Percentiles rank a stretch among this genome's conserved stretches.
Evolutionary conservation across 148 eudicot species (phyloP).

Genomic region (Rhododendron simsii): DNA sequence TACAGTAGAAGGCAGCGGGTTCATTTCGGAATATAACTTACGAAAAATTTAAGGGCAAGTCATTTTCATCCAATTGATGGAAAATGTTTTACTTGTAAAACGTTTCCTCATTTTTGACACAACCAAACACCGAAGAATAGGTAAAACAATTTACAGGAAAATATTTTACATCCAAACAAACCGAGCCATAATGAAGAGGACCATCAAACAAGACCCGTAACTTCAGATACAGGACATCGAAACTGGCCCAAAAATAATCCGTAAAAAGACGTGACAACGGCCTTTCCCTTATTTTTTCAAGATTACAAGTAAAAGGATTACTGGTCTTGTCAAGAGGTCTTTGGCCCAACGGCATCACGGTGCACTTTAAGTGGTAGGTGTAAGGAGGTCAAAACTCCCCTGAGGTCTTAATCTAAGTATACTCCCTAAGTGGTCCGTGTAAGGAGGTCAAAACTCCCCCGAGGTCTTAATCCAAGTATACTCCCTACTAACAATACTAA

Average conservation of each 20-base stretch:
- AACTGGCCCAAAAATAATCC: background rate
- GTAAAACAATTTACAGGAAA: no score
- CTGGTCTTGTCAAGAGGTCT: background rate
- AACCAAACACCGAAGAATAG: no score
- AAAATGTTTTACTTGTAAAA: no score
- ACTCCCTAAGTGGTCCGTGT: background rate
- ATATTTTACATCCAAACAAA: no score
- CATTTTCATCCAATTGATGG: no score
- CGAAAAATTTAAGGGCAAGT: no score
- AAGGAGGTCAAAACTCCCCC: background rate
- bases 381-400: background rate
- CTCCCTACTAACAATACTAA: background rate
- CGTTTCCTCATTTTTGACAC: no score
- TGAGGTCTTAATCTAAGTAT: background rate
- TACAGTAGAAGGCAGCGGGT: no score
- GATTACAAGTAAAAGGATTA: no score
- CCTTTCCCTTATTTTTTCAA: background rate
- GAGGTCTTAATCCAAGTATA: background rate
- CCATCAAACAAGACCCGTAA: background rate
- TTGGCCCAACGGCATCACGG: background rate
- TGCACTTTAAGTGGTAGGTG: background rate
- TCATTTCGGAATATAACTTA: no score
- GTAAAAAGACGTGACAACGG: background rate
- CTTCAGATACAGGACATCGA: background rate
- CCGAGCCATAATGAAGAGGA: background rate